These are phyloP conservation scores for Pseudonitzschia multistriata DNA, from an alignment of 108 stramenopile genomes.

Conservation along the genomic window DNA sequence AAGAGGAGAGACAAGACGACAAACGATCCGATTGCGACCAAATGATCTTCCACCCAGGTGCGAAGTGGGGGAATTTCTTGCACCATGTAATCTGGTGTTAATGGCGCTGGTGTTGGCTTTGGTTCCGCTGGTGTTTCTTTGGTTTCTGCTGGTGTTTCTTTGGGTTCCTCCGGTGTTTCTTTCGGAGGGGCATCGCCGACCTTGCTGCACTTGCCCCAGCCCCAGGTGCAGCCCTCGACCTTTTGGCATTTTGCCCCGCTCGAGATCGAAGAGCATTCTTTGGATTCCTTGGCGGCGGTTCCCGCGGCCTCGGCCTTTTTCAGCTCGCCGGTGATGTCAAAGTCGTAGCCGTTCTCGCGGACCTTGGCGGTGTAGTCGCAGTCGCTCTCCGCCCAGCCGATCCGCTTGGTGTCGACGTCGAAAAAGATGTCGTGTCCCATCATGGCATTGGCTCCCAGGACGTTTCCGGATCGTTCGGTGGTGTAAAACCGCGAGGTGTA, in stretches of 20 bases:
- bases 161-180: neutral
- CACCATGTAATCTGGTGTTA: no score
- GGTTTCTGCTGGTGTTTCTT: neutral
- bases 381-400: slow-evolving; percentile 89
- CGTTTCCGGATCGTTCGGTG: slow-evolving; percentile 38
- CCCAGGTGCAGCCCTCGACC: slow-evolving; percentile 13
- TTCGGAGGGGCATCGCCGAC: neutral
- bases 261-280: neutral
- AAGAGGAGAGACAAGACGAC: neutral
- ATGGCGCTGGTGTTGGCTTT: neutral
- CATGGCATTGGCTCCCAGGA: slow-evolving; percentile 89
- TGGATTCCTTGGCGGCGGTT: neutral
- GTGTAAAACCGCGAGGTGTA: slow-evolving; percentile 68
- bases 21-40: no score
- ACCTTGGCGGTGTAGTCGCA: slow-evolving; percentile 67
- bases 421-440: slow-evolving; percentile 82
- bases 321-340: slow-evolving; percentile 25
- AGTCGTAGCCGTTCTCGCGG: slow-evolving; percentile 21
- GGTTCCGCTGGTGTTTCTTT: neutral
- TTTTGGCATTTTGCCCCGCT: slow-evolving; percentile 11
- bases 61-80: no score
- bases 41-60: no score
- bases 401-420: slow-evolving; percentile 60
- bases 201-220: slow-evolving; percentile 15
- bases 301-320: neutral